Evolutionary conservation across 345 rosid species (phyloP), one percentile per base, ranked within the genome.

Genomic region (Gynandropsis gynandra): DNA sequence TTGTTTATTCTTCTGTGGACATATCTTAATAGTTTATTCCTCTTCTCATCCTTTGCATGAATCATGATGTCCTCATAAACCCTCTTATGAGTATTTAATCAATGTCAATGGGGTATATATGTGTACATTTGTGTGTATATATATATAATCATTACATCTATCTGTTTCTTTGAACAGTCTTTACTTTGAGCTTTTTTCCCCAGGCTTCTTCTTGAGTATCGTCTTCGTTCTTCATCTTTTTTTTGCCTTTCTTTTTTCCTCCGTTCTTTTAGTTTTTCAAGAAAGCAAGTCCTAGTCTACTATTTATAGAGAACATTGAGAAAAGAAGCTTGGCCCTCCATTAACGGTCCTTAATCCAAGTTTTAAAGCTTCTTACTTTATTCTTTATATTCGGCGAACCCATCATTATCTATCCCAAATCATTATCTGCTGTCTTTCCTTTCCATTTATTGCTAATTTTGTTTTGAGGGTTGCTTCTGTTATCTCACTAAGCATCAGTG

Each of bases 321-420:
- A 51, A 62, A 49, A 62, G 45, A 38, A 52, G 58, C 19, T 48
- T 35, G 58, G 48, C 58, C 58, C 66, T 59, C 60, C 70, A 63
- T 66, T 55, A 55, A 67, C 67, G 52, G 64, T 52, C 82, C 79
- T 80, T 68, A 77, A 67, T 74, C 71, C 42, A 71, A 61, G 81
- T 57, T 75, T 72, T 69, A 76, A 75, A 77, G 75, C 67, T 21
- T 56, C 16, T 49, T 49, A 17, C 69, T 62, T 73, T 68, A 59
- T 54, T 54, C 38, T 55, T 72, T 65, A 45, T 58, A 37, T 65
- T 32, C 20, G 46, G 35, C 10, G 1, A 1, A 56, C 7, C 47
- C 64, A 65, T 65, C 44, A 65, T 65, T 34, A 19, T 59, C 13
- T 24, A 24, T 5, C 5, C 29, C 29, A 24, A 24, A 24, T 24